phyloP scores from a whole-genome alignment of 257 asterid species.

The Lantana camara region DNA sequence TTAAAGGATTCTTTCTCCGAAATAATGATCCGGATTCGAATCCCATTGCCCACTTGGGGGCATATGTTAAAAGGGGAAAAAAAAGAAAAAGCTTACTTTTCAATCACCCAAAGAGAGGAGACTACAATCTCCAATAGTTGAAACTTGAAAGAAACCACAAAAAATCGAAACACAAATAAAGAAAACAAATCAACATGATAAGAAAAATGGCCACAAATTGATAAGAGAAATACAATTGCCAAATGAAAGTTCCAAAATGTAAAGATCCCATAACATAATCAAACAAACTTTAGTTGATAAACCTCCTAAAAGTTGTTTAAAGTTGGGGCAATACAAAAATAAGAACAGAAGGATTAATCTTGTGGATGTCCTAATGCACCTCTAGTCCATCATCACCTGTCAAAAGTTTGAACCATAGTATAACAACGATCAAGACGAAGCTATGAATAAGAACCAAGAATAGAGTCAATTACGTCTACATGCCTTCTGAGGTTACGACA shows the following conservation, averaged over 20 bases:
- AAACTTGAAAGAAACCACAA: not conserved
- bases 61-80: too few species aligned
- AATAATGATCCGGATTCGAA: too few species aligned
- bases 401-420: constrained; percentile 3
- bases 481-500: too few species aligned
- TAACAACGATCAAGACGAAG: not conserved
- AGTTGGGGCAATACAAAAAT: constrained; percentile 22
- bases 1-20: too few species aligned
- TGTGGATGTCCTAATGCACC: constrained; percentile 24
- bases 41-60: too few species aligned
- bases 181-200: too few species aligned
- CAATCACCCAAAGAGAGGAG: too few species aligned
- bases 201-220: too few species aligned
- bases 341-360: constrained; percentile 18
- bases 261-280: constrained; percentile 19
- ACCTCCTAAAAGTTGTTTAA: constrained; percentile 21
- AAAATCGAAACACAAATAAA: not conserved
- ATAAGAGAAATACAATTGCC: too few species aligned
- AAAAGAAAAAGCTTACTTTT: too few species aligned
- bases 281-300: constrained; percentile 26
- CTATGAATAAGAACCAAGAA: not conserved
- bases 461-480: too few species aligned
- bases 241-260: constrained; percentile 25
- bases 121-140: too few species aligned
- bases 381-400: not conserved